A percentile compares a stretch with the other conserved stretches of the same genome.
Conservation (phyloP, 257 asterid species). For the Schizonepeta tenuifolia region DNA sequence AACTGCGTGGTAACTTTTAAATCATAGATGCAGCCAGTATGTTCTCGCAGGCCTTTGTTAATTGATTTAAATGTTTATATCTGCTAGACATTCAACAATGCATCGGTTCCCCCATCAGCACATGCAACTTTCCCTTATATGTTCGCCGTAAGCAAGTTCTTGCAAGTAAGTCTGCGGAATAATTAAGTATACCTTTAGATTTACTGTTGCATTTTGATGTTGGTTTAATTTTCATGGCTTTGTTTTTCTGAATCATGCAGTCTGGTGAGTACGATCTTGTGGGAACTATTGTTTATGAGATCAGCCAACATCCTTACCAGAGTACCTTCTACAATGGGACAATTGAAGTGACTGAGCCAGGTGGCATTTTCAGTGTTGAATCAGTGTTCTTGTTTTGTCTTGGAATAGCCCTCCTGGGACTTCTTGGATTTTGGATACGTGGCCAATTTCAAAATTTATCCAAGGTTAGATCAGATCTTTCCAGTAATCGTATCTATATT, state of each 20-base stretch:
- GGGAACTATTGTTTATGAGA: constrained; percentile 86
- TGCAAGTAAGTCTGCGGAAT: constrained; percentile 63
- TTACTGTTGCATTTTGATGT: constrained; percentile 15
- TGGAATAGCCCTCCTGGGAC: constrained; percentile 67
- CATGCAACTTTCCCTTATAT: constrained; percentile 93
- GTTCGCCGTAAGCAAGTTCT: constrained; percentile 91
- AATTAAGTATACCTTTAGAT: constrained; percentile 16
- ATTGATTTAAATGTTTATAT: constrained; percentile 23
- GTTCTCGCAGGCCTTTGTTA: constrained; percentile 13
- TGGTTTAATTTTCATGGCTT: constrained; percentile 12
- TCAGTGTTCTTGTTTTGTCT: constrained; percentile 92
- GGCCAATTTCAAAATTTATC: constrained; percentile 69
- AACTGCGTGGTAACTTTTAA: not conserved
- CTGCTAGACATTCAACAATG: constrained; percentile 74
- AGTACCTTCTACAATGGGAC: constrained; percentile 90
- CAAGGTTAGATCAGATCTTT: constrained; percentile 54
- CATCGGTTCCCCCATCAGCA: constrained; percentile 89
- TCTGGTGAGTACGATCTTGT: constrained; percentile 92
- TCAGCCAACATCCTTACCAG: constrained; percentile 78
- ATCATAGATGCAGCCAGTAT: constrained; percentile 1
- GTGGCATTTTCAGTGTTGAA: constrained; percentile 86
- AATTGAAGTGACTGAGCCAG: constrained; percentile 85
- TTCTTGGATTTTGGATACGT: constrained; percentile 72
- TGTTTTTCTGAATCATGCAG: constrained; percentile 46
- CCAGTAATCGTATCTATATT: not conserved